Percentiles rank a stretch among this genome's conserved stretches.
Conservation (phyloP, 2,329 filamentous ascomycete genomes). For the Aspergillus aculeatinus region DNA sequence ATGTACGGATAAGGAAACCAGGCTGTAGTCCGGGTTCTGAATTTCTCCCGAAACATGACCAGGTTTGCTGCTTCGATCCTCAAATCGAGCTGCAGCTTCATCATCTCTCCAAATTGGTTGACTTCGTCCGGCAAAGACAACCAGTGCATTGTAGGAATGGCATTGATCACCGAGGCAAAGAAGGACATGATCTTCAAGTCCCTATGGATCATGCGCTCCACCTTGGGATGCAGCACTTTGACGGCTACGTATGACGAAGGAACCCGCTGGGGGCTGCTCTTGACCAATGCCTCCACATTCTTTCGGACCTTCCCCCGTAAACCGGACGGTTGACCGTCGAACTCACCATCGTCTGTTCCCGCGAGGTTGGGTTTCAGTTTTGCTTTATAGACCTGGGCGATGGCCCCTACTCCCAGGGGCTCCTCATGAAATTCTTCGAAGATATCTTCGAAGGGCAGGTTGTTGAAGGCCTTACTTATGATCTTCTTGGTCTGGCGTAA, state of each 20-base stretch:
- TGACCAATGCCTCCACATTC: constrained; percentile 82
- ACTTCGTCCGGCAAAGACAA: constrained; percentile 94
- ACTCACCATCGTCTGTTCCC: constrained; percentile 58
- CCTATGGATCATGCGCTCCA: constrained; percentile 84
- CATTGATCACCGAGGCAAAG: constrained; percentile 80
- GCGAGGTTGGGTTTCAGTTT: constrained; percentile 80
- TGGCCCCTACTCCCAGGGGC: constrained; percentile 89
- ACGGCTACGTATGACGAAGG: constrained; percentile 92
- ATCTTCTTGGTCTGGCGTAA: constrained; percentile 75
- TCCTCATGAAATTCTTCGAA: constrained; percentile 93
- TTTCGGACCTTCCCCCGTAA: constrained; percentile 70
- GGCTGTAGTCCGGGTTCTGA: constrained; percentile 84
- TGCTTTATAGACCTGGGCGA: constrained; percentile 96
- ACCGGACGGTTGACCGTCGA: constrained; percentile 53
- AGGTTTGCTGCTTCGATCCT: constrained; percentile 93
- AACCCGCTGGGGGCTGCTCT: constrained; percentile 78
- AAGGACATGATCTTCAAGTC: constrained; percentile 92
- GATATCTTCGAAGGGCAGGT: constrained; percentile 78
- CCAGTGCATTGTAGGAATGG: constrained; percentile 94
- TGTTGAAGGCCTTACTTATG: constrained; percentile 78
- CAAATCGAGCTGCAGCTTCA: constrained; percentile 93
- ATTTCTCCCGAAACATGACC: constrained; percentile 81
- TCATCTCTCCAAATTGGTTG: constrained; percentile 93
- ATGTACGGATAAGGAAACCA: constrained; percentile 95
- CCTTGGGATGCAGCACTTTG: constrained; percentile 90